Evolutionary conservation across 306 rosid species (phyloP).

Genomic region (Elaeagnus macrophylla): DNA sequence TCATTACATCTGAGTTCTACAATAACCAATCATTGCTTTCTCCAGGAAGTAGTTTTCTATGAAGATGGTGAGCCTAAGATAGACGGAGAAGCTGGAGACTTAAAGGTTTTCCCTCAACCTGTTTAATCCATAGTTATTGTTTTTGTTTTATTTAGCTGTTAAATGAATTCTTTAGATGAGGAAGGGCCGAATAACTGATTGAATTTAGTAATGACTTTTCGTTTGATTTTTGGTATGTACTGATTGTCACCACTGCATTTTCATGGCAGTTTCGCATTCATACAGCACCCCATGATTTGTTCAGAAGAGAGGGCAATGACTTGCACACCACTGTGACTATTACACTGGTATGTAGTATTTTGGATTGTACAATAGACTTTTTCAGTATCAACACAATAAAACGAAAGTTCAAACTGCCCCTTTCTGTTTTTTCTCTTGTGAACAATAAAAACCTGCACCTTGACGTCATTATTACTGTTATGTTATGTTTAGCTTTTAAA

Average conservation of each 20-base stretch:
- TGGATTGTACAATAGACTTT: neutral
- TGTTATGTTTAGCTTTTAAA: neutral
- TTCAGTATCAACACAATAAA: neutral
- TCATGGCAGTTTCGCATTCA: slow-evolving; percentile 70
- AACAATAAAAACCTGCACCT: too few species aligned
- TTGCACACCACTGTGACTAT: slow-evolving; percentile 80
- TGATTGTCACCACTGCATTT: slow-evolving; percentile 20
- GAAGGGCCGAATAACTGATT: slow-evolving; percentile 9
- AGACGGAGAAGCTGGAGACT: slow-evolving; percentile 95
- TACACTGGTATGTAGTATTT: slow-evolving; percentile 48
- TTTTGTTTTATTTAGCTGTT: too few species aligned
- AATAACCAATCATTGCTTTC: slow-evolving; percentile 6
- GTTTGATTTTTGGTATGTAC: slow-evolving; percentile 13
- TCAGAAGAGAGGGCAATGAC: slow-evolving; percentile 82
- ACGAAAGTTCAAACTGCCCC: too few species aligned
- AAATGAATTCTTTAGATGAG: too few species aligned
- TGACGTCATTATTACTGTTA: neutral
- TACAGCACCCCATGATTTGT: slow-evolving; percentile 76
- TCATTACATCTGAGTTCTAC: neutral
- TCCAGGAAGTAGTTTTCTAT: slow-evolving; percentile 85
- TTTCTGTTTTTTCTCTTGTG: too few species aligned
- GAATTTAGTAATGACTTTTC: slow-evolving; percentile 9
- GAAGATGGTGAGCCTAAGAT: slow-evolving; percentile 96
- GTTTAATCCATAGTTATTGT: too few species aligned
- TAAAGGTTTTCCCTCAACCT: slow-evolving; percentile 36